Conservation (phyloP, 805 yeast genomes). For the Lachancea dasiensis region DNA sequence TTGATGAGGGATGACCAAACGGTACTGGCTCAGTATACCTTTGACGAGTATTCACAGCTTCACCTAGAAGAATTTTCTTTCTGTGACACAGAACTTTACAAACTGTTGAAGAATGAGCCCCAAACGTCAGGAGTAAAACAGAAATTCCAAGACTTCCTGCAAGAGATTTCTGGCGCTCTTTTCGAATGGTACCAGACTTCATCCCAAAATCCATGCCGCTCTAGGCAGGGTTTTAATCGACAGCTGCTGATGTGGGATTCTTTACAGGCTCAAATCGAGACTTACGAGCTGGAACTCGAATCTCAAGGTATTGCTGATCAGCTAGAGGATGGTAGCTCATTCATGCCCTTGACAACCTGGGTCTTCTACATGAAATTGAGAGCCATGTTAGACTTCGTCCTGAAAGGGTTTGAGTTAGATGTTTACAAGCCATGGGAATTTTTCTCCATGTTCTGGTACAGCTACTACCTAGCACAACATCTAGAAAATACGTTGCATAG, state of each 20-base stretch:
- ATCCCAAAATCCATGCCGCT: constrained; percentile 71
- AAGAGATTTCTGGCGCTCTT: constrained; percentile 44
- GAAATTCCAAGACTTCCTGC: constrained; percentile 22
- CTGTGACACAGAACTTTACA: constrained; percentile 11
- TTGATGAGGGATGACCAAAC: constrained; percentile 57
- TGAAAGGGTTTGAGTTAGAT: constrained; percentile 71
- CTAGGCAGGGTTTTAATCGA: constrained; percentile 66
- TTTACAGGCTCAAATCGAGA: constrained; percentile 68
- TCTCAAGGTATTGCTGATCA: constrained; percentile 32
- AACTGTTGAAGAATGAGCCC: constrained; percentile 3
- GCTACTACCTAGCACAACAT: constrained; percentile 47
- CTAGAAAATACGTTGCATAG: constrained; percentile 38
- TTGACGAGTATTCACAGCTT: constrained; percentile 35
- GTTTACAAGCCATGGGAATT: constrained; percentile 68
- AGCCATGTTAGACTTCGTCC: constrained; percentile 64
- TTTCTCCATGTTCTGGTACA: constrained; percentile 63
- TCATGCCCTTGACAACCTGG: constrained; percentile 67
- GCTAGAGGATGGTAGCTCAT: constrained; percentile 29
- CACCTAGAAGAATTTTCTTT: constrained; percentile 39
- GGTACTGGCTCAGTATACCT: constrained; percentile 45
- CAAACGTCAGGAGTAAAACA: constrained; percentile 2
- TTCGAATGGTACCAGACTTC: constrained; percentile 39
- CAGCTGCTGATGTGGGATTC: constrained; percentile 64
- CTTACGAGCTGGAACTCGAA: constrained; percentile 46
- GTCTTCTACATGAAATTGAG: constrained; percentile 58